Base-by-base conservation (phyloP, 306 rosid species). In the Benincasa hispida region DNA sequence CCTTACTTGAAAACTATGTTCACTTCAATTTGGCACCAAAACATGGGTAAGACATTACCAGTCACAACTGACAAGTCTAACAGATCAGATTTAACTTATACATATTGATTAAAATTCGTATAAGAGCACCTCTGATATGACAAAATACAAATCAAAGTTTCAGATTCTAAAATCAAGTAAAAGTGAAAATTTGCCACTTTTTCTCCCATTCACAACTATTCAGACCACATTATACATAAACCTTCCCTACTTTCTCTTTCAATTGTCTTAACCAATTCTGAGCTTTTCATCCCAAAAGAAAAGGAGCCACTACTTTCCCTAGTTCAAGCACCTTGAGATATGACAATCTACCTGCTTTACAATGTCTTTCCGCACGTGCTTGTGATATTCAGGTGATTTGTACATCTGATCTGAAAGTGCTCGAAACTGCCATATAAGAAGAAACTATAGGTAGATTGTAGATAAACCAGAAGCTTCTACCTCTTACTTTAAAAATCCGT, bases 321-420 rank as follows among this genome's bases (percentile, higher is more conserved):
- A 39, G 55, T 45, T 72, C 58, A 72, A 72, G 24, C 76, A 17
- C 76, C 37, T 18, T 13, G 21, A 72, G 24, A 50, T 19, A 28
- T 77, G 45, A 60, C 21, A 63, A 27, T 34, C 53, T 85, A 86
- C 97, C 91, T 91, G 92, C 79, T 86, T 88, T 51, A 86, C 93
- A 79, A 93, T 80, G 63, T 91, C 93, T 83, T 87, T 89, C 53
- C 97, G 90, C 39, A 91, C 83, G 85, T 86, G 87, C 80, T 91
- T 91, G 87, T 93, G 97, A 85, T 89, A 84, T 76, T 93, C 92
- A 22, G 92, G 91, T 62, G 97, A 91, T 79, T 82, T 86, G 74
- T 80, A 91, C 69, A 93, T 69, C 84, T 93, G 98, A 37, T 93
- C 97, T 10, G 96, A 90, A 83, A 93, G 83, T 17, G 97, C 92